Evolutionary conservation across 176 grass and related monocot genomes (phyloP).

Genomic region (Guadua angustifolia): DNA sequence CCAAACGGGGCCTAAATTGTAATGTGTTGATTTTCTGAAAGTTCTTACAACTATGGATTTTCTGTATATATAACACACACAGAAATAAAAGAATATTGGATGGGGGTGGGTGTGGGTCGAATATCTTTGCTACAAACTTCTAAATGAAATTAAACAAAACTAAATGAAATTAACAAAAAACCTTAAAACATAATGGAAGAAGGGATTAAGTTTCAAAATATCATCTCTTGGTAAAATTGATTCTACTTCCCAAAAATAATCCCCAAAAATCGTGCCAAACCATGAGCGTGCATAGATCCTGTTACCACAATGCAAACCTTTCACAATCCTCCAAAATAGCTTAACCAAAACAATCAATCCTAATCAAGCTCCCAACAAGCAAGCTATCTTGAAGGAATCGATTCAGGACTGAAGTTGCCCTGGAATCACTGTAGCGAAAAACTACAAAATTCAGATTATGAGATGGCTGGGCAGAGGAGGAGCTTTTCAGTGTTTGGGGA

Average conservation of each 20-base stretch:
- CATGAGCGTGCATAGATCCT: neutral
- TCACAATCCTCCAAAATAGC: neutral
- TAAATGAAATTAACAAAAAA: too few relatives aligned
- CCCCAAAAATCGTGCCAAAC: neutral
- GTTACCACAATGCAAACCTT: neutral
- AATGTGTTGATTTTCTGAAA: neutral
- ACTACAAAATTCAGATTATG: too few relatives aligned
- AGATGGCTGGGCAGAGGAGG: too few relatives aligned
- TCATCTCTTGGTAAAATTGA: neutral
- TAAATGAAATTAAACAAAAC: neutral
- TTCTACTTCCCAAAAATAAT: neutral
- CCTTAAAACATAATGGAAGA: neutral
- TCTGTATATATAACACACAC: neutral
- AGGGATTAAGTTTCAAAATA: neutral
- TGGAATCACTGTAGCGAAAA: too few relatives aligned
- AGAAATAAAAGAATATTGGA: neutral
- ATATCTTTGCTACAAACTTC: constrained; percentile 24
- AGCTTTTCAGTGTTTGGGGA: too few relatives aligned
- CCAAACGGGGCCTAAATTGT: too few relatives aligned
- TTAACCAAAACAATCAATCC: neutral
- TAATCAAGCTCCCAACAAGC: neutral
- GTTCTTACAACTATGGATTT: neutral
- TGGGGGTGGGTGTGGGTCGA: neutral
- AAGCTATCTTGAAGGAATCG: too few relatives aligned
- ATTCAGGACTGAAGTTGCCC: too few relatives aligned